A percentile compares a stretch with the other conserved stretches of the same genome.
These are phyloP conservation scores for Aspergillus chevalieri DNA, from an alignment of 2,329 filamentous ascomycete genomes.

Conservation along the genomic window DNA sequence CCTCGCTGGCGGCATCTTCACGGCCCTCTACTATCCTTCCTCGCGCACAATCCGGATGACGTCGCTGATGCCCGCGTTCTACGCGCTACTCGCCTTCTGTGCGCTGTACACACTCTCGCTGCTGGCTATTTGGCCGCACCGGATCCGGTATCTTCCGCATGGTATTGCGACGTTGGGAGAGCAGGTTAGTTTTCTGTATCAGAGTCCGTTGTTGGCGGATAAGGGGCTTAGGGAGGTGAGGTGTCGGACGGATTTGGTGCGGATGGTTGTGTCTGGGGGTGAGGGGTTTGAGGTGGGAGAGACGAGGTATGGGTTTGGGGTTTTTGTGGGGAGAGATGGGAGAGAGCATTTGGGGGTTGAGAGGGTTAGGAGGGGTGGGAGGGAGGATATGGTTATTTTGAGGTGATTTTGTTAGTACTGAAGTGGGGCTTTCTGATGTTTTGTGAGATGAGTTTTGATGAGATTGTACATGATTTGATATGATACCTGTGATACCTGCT, in stretches of 20 bases:
- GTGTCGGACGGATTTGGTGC: slow-evolving; percentile 62
- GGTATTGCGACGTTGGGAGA: slow-evolving; percentile 66
- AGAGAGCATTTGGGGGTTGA: slow-evolving; percentile 57
- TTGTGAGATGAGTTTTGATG: neutral
- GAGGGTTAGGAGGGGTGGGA: slow-evolving; percentile 42
- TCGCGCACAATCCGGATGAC: slow-evolving; percentile 53
- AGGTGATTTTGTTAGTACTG: neutral
- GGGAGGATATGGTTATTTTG: slow-evolving; percentile 33
- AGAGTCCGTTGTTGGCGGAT: slow-evolving; percentile 65
- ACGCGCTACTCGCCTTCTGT: slow-evolving; percentile 65
- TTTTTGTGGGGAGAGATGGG: slow-evolving; percentile 54
- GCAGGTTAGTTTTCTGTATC: slow-evolving; percentile 69
- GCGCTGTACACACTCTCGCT: slow-evolving; percentile 63
- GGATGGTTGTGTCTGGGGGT: slow-evolving; percentile 54
- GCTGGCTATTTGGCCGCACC: slow-evolving; percentile 54
- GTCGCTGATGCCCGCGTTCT: slow-evolving; percentile 67
- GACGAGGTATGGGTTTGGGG: slow-evolving; percentile 51
- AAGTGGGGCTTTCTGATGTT: neutral
- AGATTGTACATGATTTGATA: neutral
- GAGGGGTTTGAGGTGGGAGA: slow-evolving; percentile 31
- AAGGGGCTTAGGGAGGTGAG: slow-evolving; percentile 63
- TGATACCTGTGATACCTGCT: too few species aligned
- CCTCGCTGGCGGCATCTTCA: slow-evolving; percentile 57
- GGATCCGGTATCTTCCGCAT: slow-evolving; percentile 64
- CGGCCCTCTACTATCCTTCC: slow-evolving; percentile 52